These are phyloP conservation scores for Trichoderma koningii DNA, from an alignment of 2,329 filamentous ascomycete species.

Conservation along the genomic window DNA sequence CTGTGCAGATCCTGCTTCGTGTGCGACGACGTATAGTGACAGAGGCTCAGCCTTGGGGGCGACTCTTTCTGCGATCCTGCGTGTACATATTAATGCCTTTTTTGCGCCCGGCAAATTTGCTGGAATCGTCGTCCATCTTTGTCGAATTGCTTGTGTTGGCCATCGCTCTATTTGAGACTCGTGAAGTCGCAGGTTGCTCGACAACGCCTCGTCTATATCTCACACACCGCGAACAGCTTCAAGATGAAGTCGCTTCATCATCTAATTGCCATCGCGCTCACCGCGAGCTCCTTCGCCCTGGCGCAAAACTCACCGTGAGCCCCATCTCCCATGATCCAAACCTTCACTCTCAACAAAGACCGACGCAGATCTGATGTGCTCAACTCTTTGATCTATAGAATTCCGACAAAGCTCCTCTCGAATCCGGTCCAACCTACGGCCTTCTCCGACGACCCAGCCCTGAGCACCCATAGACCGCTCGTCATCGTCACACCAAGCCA, in stretches of 20 bases:
- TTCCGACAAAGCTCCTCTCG: conserved; percentile 24
- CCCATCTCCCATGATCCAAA: neutral
- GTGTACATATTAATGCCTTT: too few species aligned
- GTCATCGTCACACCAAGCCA: neutral
- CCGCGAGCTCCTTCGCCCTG: neutral
- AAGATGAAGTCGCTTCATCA: neutral
- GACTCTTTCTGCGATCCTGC: too few species aligned
- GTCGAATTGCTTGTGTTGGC: too few species aligned
- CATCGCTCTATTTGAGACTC: too few species aligned
- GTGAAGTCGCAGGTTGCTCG: neutral
- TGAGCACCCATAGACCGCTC: conserved; percentile 19
- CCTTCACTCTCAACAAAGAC: neutral
- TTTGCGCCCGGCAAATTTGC: too few species aligned
- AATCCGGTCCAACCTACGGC: conserved; percentile 22
- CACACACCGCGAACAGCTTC: neutral
- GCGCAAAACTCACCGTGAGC: conserved; percentile 19
- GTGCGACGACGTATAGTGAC: conserved; percentile 17
- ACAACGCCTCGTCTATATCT: neutral
- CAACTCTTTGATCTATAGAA: neutral
- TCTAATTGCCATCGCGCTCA: neutral
- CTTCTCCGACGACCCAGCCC: conserved; percentile 10
- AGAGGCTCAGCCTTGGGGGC: neutral
- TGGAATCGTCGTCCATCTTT: too few species aligned
- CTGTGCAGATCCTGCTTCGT: neutral
- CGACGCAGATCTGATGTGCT: neutral